These are phyloP conservation scores for Calycina herbarum DNA, from an alignment of 2,329 filamentous ascomycete species.

Conservation along the genomic window DNA sequence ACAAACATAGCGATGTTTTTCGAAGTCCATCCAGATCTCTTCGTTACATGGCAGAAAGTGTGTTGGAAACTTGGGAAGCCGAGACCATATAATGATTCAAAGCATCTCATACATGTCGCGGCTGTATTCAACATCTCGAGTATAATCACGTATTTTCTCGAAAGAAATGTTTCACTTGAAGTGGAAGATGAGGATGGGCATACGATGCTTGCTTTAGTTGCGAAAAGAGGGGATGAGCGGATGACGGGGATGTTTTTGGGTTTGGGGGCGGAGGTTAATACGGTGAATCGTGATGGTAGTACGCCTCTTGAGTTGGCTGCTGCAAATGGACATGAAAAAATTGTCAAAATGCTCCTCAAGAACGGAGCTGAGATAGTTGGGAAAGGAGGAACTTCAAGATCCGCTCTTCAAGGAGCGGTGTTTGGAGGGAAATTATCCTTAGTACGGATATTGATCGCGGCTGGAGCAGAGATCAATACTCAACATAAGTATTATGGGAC, in stretches of 20 bases:
- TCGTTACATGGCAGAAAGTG: constrained; percentile 15
- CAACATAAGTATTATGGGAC: constrained; percentile 7
- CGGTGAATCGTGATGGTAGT: neutral
- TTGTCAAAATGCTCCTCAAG: constrained; percentile 9
- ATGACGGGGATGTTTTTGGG: constrained; percentile 15
- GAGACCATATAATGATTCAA: neutral
- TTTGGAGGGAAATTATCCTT: neutral
- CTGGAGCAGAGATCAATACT: constrained; percentile 25
- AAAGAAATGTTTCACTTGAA: constrained; percentile 6
- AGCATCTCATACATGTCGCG: constrained; percentile 17
- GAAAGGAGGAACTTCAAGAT: neutral
- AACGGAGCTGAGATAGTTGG: constrained; percentile 16
- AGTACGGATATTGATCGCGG: neutral
- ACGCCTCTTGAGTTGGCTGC: constrained; percentile 19
- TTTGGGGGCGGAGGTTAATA: constrained; percentile 11
- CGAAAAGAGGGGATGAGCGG: constrained; percentile 11
- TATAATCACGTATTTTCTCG: neutral
- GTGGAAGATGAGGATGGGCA: constrained; percentile 8
- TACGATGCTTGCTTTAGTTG: constrained; percentile 19
- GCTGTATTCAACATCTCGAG: constrained; percentile 10
- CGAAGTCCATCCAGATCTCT: neutral
- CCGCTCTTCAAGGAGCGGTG: constrained; percentile 10
- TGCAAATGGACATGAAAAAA: constrained; percentile 16
- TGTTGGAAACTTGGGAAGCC: neutral
- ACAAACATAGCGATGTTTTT: constrained; percentile 8